phyloP scores from a whole-genome alignment of 768 basidiomycete genomes.

The Boletus pseudo-olivaceus region DNA sequence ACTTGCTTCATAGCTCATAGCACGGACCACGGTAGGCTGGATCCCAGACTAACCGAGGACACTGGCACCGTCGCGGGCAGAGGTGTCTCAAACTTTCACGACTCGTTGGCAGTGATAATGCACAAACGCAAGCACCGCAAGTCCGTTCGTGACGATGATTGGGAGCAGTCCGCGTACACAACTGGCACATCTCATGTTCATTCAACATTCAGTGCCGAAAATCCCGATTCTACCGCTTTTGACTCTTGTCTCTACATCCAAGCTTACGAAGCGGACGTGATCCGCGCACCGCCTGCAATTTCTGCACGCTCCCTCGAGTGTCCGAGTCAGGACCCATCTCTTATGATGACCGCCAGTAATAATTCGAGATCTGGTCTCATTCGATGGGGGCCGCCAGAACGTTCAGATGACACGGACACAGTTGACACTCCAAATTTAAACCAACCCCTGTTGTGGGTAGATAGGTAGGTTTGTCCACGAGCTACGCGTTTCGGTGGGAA shows the following conservation, averaged over 20 bases:
- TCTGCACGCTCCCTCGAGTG: conserved; percentile 36
- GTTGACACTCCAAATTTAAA: background rate
- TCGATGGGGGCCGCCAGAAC: conserved; percentile 25
- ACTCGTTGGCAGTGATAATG: conserved; percentile 5
- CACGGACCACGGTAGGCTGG: background rate
- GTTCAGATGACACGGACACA: conserved; percentile 4
- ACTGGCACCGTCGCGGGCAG: background rate
- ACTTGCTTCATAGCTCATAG: background rate
- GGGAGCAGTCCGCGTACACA: conserved; percentile 3
- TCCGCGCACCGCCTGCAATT: conserved; percentile 47
- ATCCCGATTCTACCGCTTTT: background rate
- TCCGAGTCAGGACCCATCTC: conserved; percentile 7
- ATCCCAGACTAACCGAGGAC: background rate
- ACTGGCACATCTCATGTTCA: background rate
- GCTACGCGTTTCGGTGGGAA: conserved; percentile 5
- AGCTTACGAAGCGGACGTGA: conserved; percentile 75
- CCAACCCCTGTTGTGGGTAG: conserved; percentile 56
- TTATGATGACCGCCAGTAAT: conserved; percentile 2
- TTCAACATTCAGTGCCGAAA: background rate
- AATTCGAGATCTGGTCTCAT: conserved; percentile 35
- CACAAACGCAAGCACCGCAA: conserved; percentile 28
- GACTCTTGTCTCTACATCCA: conserved; percentile 49
- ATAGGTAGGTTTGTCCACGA: conserved; percentile 64
- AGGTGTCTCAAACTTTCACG: background rate
- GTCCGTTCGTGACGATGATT: conserved; percentile 5